Evolutionary conservation across 352 stramenopile species (phyloP).

Genomic region (Peronosclerospora sorghi): DNA sequence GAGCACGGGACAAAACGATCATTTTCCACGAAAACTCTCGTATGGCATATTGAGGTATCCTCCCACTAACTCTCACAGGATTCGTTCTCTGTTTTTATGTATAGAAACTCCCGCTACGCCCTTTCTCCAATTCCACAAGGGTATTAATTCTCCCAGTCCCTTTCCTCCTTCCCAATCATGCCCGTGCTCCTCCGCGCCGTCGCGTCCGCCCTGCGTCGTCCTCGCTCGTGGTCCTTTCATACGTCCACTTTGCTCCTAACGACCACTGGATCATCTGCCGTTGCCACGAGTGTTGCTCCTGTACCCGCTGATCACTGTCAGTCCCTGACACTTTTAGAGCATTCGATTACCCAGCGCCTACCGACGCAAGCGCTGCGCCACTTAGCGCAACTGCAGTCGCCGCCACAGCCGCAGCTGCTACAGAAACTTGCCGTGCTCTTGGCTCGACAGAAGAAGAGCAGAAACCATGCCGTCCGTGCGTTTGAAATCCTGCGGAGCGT

Average conservation of each 20-base stretch:
- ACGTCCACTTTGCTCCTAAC: conserved; percentile 1
- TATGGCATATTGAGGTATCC: no score
- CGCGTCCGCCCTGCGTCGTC: conserved; percentile 3
- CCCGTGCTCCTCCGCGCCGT: conserved; percentile 5
- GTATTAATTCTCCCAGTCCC: neutral
- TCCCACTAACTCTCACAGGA: no score
- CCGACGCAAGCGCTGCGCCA: conserved; percentile 21
- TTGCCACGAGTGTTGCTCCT: neutral
- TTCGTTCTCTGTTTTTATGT: no score
- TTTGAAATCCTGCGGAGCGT: conserved; percentile 35
- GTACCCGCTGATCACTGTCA: neutral
- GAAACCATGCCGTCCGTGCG: conserved; percentile 11
- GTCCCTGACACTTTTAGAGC: conserved; percentile 22
- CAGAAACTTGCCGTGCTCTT: conserved; percentile 45
- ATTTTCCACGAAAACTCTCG: no score
- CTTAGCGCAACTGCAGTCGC: conserved; percentile 29
- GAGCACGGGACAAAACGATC: no score
- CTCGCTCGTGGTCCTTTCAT: conserved; percentile 3
- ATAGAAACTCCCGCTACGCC: neutral
- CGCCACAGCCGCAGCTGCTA: conserved; percentile 16
- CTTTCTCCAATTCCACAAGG: neutral
- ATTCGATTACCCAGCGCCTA: conserved; percentile 23
- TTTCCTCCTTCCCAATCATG: no score
- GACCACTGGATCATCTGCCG: neutral
- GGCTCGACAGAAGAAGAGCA: conserved; percentile 29